Evolutionary conservation across 306 rosid genomes (phyloP), one percentile per base, ranked within the genome.

Genomic region (Trifolium repens): DNA sequence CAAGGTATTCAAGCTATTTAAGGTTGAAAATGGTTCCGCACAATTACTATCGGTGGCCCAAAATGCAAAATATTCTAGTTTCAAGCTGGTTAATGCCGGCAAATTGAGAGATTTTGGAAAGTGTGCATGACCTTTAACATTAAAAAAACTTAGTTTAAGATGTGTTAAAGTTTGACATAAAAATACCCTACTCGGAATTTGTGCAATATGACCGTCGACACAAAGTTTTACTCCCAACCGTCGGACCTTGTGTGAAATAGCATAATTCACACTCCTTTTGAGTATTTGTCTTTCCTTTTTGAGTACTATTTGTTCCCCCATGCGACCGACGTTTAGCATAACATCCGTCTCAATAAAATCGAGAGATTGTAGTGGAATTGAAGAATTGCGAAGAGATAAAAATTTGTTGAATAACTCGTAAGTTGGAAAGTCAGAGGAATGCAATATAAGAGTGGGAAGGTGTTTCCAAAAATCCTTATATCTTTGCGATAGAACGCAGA

Each of bases 171-270:
- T 64, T 2, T 43, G 46, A 12, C 53, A 79, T 0, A 53, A 64
- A 26, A 65, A 63, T 0, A 72, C 0, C 9, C n/a, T 42, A 3
- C 1, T 49, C 0, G 30, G 82, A 32, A 72, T 8, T 12, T 17
- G 22, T 2, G 15, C 19, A 3, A 69, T 69, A 13, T 69, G 55
- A 7, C 58, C 13, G 5, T 4, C 1, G 16, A 24, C 60, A 43
- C 37, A 16, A n/a, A 79, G 24, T 27, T 27, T 27, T 27, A 27
- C 30, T 9, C 61, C 40, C 7, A 79, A n/a, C 1, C 5, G 54
- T 1, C 10, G 69, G 12, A 79, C 79, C 13, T 79, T 57, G 52
- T 73, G 70, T 2, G 79, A 73, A 58, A 73, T 4, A 8, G 75
- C 83, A 14, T 73, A 79, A 12, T 24, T 44, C 0, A 66, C 34